Conservation (phyloP, 257 asterid genomes). For the Craterostigma plantagineum region DNA sequence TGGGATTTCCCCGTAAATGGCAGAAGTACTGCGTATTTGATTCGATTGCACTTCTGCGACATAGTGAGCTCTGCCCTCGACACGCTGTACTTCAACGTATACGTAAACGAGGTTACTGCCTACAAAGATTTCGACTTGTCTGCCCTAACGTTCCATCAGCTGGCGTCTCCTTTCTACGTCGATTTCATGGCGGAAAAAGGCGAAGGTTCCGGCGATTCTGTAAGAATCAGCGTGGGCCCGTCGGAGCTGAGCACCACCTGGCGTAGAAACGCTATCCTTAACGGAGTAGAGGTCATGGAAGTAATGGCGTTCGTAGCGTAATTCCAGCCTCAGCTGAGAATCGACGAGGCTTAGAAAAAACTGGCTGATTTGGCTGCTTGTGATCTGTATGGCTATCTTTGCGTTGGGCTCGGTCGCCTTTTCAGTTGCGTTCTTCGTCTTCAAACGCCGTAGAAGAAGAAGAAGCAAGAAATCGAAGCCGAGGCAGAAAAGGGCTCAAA, state of each 20-base stretch:
- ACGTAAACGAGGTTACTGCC: constrained; percentile 37
- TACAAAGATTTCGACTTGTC: constrained; percentile 59
- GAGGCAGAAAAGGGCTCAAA: constrained; percentile 21
- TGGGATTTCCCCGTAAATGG: constrained; percentile 70
- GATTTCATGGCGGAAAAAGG: constrained; percentile 44
- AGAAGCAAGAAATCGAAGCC: constrained; percentile 16
- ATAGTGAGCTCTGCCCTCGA: constrained; percentile 39
- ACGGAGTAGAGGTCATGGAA: constrained; percentile 72
- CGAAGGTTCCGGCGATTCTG: constrained; percentile 13
- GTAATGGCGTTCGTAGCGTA: constrained; percentile 22
- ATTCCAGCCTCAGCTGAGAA: not conserved
- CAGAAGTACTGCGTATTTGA: constrained; percentile 14
- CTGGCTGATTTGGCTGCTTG: constrained; percentile 14
- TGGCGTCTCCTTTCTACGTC: constrained; percentile 50
- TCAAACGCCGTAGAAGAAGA: constrained; percentile 13
- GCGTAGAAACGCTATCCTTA: constrained; percentile 57
- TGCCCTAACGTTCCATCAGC: constrained; percentile 28
- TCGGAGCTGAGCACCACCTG: constrained; percentile 38
- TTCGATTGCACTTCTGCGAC: constrained; percentile 64
- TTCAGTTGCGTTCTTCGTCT: too few relatives aligned
- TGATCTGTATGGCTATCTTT: too few relatives aligned
- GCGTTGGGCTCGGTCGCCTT: too few relatives aligned
- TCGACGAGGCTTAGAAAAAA: constrained; percentile 13
- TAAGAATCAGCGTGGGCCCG: constrained; percentile 48
- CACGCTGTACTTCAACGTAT: constrained; percentile 44